Conservation (phyloP, 305 asterid species). For the Fraxinus sp. region DNA sequence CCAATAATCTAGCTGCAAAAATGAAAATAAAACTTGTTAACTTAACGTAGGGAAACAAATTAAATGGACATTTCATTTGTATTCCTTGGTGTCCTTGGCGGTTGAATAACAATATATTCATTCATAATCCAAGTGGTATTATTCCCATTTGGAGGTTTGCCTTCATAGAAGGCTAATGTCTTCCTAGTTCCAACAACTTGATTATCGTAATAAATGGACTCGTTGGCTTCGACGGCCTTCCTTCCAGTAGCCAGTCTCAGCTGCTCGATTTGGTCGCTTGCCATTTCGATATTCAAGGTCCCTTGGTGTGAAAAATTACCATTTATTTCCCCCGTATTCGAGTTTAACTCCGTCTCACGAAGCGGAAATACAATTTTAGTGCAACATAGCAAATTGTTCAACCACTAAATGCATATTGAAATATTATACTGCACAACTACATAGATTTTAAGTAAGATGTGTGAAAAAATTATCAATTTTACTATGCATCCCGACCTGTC, state of each 20-base stretch:
- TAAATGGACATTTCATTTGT: neutral
- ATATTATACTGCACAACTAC: neutral
- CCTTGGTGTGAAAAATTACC: neutral
- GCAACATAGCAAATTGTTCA: neutral
- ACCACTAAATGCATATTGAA: neutral
- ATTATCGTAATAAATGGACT: neutral
- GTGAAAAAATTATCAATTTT: neutral
- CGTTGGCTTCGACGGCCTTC: neutral
- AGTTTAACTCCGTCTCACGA: neutral
- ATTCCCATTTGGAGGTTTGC: neutral
- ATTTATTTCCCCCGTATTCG: neutral
- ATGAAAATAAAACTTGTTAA: too few species aligned
- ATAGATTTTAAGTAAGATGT: neutral
- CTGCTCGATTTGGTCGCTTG: neutral
- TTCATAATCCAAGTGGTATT: neutral
- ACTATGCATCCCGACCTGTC: neutral
- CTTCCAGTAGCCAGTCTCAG: neutral
- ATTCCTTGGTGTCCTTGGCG: neutral
- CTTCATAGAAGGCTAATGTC: neutral
- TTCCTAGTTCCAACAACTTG: neutral
- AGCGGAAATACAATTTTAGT: neutral
- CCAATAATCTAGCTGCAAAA: neutral
- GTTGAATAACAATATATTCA: neutral
- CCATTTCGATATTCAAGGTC: neutral
- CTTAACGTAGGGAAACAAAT: neutral